Conservation (phyloP, 495 filamentous ascomycete genomes). For the Penicillium odoratum region DNA sequence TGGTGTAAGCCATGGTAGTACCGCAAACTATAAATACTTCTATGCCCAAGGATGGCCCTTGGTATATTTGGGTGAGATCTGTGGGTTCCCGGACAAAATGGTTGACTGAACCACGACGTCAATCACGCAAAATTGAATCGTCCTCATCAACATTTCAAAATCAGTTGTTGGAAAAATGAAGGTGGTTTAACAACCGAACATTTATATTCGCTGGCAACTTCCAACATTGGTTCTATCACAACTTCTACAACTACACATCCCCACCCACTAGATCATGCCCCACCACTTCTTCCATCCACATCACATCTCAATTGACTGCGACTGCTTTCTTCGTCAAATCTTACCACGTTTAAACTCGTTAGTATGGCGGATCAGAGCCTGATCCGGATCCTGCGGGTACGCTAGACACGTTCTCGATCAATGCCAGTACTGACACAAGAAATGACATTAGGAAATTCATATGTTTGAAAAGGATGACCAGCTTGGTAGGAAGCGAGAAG, state of each 20-base stretch:
- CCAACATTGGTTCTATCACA: no score
- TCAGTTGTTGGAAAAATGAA: no score
- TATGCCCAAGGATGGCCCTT: neutral
- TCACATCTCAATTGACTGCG: no score
- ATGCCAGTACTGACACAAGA: neutral
- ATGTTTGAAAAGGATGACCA: slow-evolving; percentile 20
- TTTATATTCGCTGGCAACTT: no score
- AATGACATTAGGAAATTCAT: slow-evolving; percentile 15
- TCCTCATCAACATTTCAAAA: no score
- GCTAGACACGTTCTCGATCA: neutral
- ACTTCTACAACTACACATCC: no score
- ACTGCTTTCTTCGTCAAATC: neutral
- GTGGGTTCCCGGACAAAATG: neutral
- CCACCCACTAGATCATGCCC: neutral
- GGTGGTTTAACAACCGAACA: no score
- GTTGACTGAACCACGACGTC: slow-evolving; percentile 2
- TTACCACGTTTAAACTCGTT: neutral
- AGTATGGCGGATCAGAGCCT: neutral
- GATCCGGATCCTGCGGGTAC: neutral
- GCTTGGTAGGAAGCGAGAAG: slow-evolving; percentile 9
- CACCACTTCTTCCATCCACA: neutral
- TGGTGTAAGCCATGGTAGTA: neutral
- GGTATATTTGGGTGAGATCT: neutral
- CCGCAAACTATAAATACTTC: slow-evolving; percentile 1
- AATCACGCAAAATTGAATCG: neutral